Base-by-base conservation (phyloP, 2,329 filamentous ascomycete genomes). In the Microcyclosporella mali region DNA sequence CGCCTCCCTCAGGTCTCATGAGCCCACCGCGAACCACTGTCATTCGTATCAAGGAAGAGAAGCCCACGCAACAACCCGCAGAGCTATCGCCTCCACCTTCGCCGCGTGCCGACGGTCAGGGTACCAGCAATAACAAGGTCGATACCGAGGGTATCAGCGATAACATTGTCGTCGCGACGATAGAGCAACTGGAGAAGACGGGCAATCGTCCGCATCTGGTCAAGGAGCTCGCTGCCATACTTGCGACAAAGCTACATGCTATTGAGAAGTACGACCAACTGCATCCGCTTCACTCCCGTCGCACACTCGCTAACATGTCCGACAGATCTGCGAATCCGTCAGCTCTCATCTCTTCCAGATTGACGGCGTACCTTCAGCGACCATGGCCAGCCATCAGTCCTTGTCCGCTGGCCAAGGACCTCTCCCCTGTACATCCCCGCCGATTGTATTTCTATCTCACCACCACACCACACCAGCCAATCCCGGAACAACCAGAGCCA, bases 391-490 rank as follows among this genome's bases (percentile, higher is more conserved):
- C 84, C 6, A 70, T 82, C 39, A 75, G 83, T 38, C 87, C 85
- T 40, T 97, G 92, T 66, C 90, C 92, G 3, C 70, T 97, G 42
- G 87, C 86, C 39, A 97, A 97, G 70, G 88, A 95, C 67, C 79
- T 95, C 41, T 88, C 95, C 63, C 82, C 85, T 31, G 84, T 90
- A 32, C 90, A 97, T 63, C 92, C 92, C 15, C 85, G 90, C 62
- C 87, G 92, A 66, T 89, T 94, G 35, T 97, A 95, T 72, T 97
- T 94, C 70, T 97, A 89, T 69, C 78, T 98, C 47, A 94, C 88
- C 30, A 94, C 85, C n/a, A 84, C 77, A 59, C 81, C 85, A 35
- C 86, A 84, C 60, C 87, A 90, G 62, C 80, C 87, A 29, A 79
- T 97, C 15, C 87, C 88, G 2, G 78, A 85, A 52, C 70, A 57